Base-by-base conservation (phyloP, 495 filamentous ascomycete genomes). In the Platismatia glauca region DNA sequence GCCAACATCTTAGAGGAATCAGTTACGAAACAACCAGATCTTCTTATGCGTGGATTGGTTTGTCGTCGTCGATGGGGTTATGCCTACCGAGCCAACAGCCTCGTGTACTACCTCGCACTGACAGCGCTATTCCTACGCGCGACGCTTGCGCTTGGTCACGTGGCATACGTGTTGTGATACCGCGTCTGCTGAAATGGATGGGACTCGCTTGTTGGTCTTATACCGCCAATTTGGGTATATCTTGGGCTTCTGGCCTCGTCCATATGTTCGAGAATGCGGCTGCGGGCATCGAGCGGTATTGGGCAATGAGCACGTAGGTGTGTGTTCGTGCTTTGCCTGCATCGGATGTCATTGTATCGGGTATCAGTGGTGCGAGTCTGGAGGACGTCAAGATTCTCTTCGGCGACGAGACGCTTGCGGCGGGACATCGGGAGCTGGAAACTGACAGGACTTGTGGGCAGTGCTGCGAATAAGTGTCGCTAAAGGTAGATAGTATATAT, bases 91-190 rank as follows among this genome's bases (percentile, higher is more conserved):
- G 62, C 62, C 24, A 44, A 60, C 46, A 64, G 57, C 41, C 34
- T 62, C n/a, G 62, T 57, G 18, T 65, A 61, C 31, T 48, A 41
- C 18, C 63, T 66, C 16, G 60, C 60, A 22, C 34, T 66, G n/a
- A 44, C 60, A 13, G 64, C 63, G 53, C 60, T 66, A 1, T 34
- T 66, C 48, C 1, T 58, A 7, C 64, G 63, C 39, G 64, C 64
- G 8, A 52, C 55, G 11, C 22, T 66, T 27, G 64, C 64, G 24
- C 62, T 66, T 27, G 20, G 48, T 8, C 64, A 66, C 38, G 33
- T 63, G 6, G 27, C 27, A 27, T 63, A 66, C 29, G 22, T 66
- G 15, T 20, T 66, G 11, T 22, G 53, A 3, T 58, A 8, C 20
- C 53, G 53, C 7, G 38, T 66, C 38, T 66, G 38, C 44, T 58